Conservation (phyloP, 768 basidiomycete genomes). For the Pleurotus tuber-regium region DNA sequence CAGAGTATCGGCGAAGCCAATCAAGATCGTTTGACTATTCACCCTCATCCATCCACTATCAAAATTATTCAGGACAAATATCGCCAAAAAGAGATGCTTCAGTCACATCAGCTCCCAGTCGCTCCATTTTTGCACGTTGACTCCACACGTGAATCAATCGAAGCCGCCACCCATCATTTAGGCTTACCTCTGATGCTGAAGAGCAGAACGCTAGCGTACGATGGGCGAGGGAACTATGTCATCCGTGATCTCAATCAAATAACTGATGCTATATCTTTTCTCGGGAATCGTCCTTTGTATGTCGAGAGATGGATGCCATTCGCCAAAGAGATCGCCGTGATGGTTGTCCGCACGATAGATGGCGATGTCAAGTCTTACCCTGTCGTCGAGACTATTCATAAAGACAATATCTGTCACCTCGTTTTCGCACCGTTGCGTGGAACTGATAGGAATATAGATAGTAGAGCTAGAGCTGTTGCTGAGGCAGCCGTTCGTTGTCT, state of each 20-base stretch:
- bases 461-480: conserved; percentile 68
- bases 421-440: conserved; percentile 86
- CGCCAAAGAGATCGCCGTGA: conserved; percentile 87
- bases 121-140: conserved; percentile 63
- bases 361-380: conserved; percentile 86
- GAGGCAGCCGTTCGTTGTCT: conserved; percentile 78
- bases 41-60: conserved; percentile 83
- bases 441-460: conserved; percentile 49
- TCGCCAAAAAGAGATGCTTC: conserved; percentile 74
- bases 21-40: conserved; percentile 41
- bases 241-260: conserved; percentile 54
- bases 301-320: conserved; percentile 95
- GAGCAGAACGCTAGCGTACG: conserved; percentile 92
- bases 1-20: conserved; percentile 49
- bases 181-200: conserved; percentile 96
- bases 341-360: conserved; percentile 81
- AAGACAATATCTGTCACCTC: conserved; percentile 89
- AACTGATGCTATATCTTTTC: conserved; percentile 46
- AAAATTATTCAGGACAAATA: conserved; percentile 86
- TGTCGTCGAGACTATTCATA: conserved; percentile 92
- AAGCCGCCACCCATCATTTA: conserved; percentile 49
- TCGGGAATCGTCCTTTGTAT: conserved; percentile 75
- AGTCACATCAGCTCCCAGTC: conserved; percentile 53
- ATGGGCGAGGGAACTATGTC: conserved; percentile 91
- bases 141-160: conserved; percentile 47